phyloP scores from a whole-genome alignment of 148 eudicot genomes.

The Cornus suecica region DNA sequence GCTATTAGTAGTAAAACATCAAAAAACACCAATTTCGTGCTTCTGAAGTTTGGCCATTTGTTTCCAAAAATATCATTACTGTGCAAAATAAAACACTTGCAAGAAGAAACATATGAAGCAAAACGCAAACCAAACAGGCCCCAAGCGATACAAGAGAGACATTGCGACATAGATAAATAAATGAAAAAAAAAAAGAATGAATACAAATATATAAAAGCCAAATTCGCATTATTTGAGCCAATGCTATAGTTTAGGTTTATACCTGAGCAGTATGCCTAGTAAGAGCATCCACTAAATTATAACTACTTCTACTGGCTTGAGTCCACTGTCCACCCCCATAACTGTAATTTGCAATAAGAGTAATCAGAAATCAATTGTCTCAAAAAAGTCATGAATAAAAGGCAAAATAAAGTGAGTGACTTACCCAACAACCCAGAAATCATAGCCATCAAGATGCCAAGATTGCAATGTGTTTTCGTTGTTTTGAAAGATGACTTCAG shows the following conservation, averaged over 20 bases:
- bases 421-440: conserved; percentile 93
- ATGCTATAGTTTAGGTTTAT: not conserved
- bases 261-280: conserved; percentile 67
- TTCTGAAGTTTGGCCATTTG: too few relatives aligned
- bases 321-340: conserved; percentile 75
- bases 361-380: conserved; percentile 6
- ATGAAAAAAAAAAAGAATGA: too few relatives aligned
- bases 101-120: too few relatives aligned
- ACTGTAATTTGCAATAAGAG: conserved; percentile 30
- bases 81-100: too few relatives aligned
- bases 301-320: conserved; percentile 39
- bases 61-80: too few relatives aligned
- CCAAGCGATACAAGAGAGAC: too few relatives aligned
- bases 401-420: not conserved
- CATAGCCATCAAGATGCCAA: conserved; percentile 97
- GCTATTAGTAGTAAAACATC: too few relatives aligned
- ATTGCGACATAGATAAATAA: too few relatives aligned
- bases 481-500: conserved; percentile 82
- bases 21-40: too few relatives aligned
- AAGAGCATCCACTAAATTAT: conserved; percentile 56
- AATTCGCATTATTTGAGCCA: not conserved
- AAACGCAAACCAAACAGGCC: too few relatives aligned
- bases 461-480: conserved; percentile 61
- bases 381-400: not conserved
- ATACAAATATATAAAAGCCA: not conserved